Evolutionary conservation across 78 protist species (phyloP).

Genomic region (Emiliania huxleyi): DNA sequence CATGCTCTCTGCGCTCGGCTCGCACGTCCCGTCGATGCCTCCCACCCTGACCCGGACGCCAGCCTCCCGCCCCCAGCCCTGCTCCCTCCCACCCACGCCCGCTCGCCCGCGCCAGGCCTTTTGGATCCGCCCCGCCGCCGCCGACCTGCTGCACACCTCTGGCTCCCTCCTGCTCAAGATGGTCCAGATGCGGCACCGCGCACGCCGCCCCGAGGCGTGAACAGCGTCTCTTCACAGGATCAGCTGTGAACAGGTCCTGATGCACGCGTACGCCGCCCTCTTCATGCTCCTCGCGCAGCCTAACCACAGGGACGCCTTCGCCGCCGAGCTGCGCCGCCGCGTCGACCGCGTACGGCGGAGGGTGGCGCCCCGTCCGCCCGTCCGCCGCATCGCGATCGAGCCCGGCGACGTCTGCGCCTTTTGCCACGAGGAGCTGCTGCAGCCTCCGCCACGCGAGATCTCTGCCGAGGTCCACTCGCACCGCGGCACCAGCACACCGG

Average conservation of each 20-base stretch:
- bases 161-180: constrained; percentile 1
- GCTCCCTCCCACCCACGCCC: too few relatives aligned
- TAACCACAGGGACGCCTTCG: background rate
- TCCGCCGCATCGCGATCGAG: background rate
- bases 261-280: constrained; percentile 11
- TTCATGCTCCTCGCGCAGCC: background rate
- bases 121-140: background rate
- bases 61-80: too few relatives aligned
- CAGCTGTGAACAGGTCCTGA: too few relatives aligned
- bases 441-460: background rate
- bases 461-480: background rate
- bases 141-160: background rate
- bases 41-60: too few relatives aligned
- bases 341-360: background rate
- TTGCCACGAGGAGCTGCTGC: background rate
- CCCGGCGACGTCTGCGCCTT: constrained; percentile 16
- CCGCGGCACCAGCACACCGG: too few relatives aligned
- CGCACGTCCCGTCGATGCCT: too few relatives aligned
- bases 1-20: too few relatives aligned
- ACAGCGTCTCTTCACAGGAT: too few relatives aligned
- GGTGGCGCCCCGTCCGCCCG: background rate
- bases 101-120: too few relatives aligned
- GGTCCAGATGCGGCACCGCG: too few relatives aligned
- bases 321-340: background rate
- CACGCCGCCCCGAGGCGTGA: too few relatives aligned